Base-by-base conservation (phyloP, 2,329 filamentous ascomycete genomes). In the Pestalotiopsis sp. region DNA sequence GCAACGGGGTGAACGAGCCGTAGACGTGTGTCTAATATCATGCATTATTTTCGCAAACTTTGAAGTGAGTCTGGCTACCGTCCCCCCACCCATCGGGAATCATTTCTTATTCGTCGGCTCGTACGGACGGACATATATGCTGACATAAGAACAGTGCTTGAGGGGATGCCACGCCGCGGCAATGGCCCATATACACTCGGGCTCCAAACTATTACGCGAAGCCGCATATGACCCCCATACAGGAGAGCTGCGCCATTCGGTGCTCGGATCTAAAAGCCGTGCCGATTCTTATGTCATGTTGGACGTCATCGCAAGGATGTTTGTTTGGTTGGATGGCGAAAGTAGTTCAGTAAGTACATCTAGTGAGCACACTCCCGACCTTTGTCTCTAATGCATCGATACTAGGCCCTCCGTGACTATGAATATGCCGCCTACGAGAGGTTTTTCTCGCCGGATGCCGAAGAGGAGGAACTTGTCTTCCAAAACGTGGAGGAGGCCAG, bases 41-140 rank as follows among this genome's bases (percentile, higher is more conserved):
- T 68, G 67, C 20, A 65, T 68, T 27, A 62, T 68, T n/a, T 68
- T 68, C 39, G 23, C 49, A 27, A 65, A 62, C 20, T 68, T 68
- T 36, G 67, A 68, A 61, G 67, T 68, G 57, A 20, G 20, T 61
- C 31, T 36, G 3, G 3, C 12, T 6, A 31, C 5, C 27, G 5
- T 31, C 1, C 6, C 27, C 27, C 27, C 27, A 7, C 27, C 27
- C 11, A 25, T 14, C 25, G 6, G 7, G 2, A 25, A 31, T 20
- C 4, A 41, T 3, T 36, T 20, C 45, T 4, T 13, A 27, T 45
- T 27, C 25, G 41, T 45, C 13, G 38, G 23, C 41, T 65, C 61
- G 39, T 41, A 13, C 14, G 39, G 39, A 12, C 39, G 12, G 6
- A 31, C 45, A n/a, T 52, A 52, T 3, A 9, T 12, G 27, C 60